Evolutionary conservation across 176 grass and related monocot genomes (phyloP).

Genomic region (Phragmites australis): DNA sequence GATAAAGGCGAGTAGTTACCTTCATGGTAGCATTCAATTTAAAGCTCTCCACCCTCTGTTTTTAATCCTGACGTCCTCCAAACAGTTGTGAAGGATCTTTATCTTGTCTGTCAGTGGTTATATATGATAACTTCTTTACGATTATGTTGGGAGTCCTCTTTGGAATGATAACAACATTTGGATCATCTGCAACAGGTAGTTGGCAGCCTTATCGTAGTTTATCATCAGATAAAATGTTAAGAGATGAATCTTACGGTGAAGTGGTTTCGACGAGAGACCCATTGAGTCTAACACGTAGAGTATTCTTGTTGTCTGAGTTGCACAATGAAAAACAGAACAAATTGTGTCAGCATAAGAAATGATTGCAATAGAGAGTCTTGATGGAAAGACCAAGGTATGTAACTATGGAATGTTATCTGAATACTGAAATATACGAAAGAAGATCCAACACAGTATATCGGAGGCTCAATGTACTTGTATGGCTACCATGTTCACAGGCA

Average conservation of each 20-base stretch:
- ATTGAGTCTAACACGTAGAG: conserved; percentile 40
- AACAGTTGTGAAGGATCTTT: conserved; percentile 66
- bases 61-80: conserved; percentile 79
- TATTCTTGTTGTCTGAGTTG: not conserved
- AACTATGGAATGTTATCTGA: not conserved
- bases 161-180: conserved; percentile 65
- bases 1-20: conserved; percentile 38
- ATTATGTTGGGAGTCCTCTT: conserved; percentile 68
- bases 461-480: not conserved
- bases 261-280: conserved; percentile 50
- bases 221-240: not conserved
- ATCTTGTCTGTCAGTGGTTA: conserved; percentile 55
- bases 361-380: not conserved
- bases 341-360: conserved; percentile 3
- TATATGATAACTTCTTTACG: conserved; percentile 62
- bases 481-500: not conserved
- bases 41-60: conserved; percentile 78
- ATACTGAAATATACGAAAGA: not conserved
- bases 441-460: not conserved
- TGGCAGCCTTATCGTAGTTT: conserved; percentile 45
- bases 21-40: conserved; percentile 85
- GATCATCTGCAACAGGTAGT: conserved; percentile 73
- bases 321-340: not conserved
- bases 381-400: not conserved
- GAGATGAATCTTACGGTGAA: conserved; percentile 67